Percentiles rank a stretch among this genome's conserved stretches.
Conservation (phyloP, 345 rosid genomes). For the Ailanthus altissimus region DNA sequence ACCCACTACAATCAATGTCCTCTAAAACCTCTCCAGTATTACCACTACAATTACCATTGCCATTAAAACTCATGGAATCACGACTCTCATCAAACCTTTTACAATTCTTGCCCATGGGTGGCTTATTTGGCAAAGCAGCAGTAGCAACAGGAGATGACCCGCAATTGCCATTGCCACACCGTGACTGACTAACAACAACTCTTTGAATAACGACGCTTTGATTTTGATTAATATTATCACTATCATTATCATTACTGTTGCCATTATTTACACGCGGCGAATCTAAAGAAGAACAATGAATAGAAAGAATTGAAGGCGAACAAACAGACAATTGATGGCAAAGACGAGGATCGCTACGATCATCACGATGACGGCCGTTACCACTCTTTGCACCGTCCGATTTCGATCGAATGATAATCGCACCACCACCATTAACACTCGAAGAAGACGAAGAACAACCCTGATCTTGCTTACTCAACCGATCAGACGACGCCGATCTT, state of each 20-base stretch:
- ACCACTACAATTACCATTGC: constrained; percentile 35
- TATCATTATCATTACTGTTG: constrained; percentile 23
- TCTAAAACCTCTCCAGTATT: constrained; percentile 34
- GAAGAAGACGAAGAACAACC: constrained; percentile 28
- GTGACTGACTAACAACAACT: constrained; percentile 23
- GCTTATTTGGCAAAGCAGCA: constrained; percentile 37
- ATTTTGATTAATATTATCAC: constrained; percentile 13
- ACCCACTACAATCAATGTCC: constrained; percentile 35
- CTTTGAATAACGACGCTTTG: constrained; percentile 11
- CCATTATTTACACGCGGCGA: constrained; percentile 36
- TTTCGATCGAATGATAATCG: constrained; percentile 45
- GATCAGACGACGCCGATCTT: constrained; percentile 49
- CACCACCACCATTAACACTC: constrained; percentile 11
- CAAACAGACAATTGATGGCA: constrained; percentile 40
- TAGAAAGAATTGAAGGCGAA: constrained; percentile 40
- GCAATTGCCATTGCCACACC: constrained; percentile 28
- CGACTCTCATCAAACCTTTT: constrained; percentile 34
- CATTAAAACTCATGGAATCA: constrained; percentile 28
- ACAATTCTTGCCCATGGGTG: constrained; percentile 32
- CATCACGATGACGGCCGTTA: constrained; percentile 29
- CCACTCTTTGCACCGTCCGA: constrained; percentile 41
- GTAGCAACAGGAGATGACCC: constrained; percentile 22
- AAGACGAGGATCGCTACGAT: constrained; percentile 31
- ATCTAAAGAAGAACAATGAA: constrained; percentile 29
- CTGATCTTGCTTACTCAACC: constrained; percentile 29